These are phyloP conservation scores for Rostrohypoxylon terebratum DNA, from an alignment of 495 filamentous ascomycete genomes.

Conservation along the genomic window DNA sequence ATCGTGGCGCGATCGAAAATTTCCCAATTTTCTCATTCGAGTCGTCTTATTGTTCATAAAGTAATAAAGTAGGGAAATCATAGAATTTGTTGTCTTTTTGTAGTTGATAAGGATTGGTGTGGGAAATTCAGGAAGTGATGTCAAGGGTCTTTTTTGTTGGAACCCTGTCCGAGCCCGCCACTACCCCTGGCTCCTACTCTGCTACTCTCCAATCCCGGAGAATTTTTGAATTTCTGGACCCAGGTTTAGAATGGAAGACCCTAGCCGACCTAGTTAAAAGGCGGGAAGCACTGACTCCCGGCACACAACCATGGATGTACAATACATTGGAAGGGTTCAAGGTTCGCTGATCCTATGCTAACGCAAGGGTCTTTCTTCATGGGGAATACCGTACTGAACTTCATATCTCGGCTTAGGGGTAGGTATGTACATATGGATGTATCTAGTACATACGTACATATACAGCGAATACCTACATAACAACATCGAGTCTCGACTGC, in stretches of 20 bases:
- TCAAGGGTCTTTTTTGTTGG: constrained; percentile 30
- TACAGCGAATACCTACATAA: background rate
- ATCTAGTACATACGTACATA: background rate
- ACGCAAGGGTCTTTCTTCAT: constrained; percentile 24
- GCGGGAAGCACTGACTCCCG: constrained; percentile 36
- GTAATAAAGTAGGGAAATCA: background rate
- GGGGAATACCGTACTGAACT: background rate
- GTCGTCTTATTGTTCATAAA: background rate
- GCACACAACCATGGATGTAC: background rate
- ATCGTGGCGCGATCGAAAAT: constrained; percentile 16
- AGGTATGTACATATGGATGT: background rate
- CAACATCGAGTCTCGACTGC: background rate
- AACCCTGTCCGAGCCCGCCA: background rate
- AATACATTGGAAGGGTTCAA: too few species aligned
- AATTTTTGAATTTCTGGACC: constrained; percentile 16
- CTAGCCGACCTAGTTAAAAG: constrained; percentile 22
- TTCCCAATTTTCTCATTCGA: background rate
- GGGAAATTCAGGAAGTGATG: constrained; percentile 29
- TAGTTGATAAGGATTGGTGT: constrained; percentile 30
- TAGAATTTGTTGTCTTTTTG: background rate
- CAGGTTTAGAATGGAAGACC: background rate
- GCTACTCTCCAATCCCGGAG: constrained; percentile 12
- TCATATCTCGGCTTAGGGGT: background rate
- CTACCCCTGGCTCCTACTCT: constrained; percentile 2
- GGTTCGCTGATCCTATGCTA: constrained; percentile 1